These are phyloP conservation scores for Nymphaea colorata DNA, from an alignment of 164 flowering plant genomes.

Conservation along the genomic window DNA sequence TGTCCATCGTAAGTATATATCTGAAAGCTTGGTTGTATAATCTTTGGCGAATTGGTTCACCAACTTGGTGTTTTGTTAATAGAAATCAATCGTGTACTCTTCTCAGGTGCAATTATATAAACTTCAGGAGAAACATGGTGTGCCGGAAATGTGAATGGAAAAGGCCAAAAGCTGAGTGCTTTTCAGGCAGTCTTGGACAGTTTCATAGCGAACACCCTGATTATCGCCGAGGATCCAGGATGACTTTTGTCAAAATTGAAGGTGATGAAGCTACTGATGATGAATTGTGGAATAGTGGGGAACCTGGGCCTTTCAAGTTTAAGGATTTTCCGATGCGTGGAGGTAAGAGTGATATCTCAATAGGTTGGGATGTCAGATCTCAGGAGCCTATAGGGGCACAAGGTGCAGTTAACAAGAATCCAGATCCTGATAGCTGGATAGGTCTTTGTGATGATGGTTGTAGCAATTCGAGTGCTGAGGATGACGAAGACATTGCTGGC, in stretches of 20 bases:
- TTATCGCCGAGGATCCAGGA: slow-evolving; percentile 1
- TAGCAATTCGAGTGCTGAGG: slow-evolving; percentile 9
- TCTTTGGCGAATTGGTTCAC: no score
- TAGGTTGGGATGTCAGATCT: background rate
- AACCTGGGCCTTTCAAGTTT: slow-evolving; percentile 17
- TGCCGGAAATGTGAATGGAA: slow-evolving; percentile 70
- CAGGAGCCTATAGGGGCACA: background rate
- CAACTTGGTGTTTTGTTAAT: no score
- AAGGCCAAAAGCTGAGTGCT: slow-evolving; percentile 41
- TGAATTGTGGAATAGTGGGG: slow-evolving; percentile 22
- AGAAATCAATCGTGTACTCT: no score
- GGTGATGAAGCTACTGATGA: slow-evolving; percentile 1
- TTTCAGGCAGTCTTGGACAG: slow-evolving; percentile 11
- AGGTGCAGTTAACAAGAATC: background rate
- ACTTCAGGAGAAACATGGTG: slow-evolving; percentile 60
- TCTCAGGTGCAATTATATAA: slow-evolving; percentile 71
- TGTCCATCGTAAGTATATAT: slow-evolving; percentile 67
- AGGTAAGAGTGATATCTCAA: slow-evolving; percentile 43
- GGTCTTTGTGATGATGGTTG: background rate
- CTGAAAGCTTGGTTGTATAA: no score
- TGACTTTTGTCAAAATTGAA: slow-evolving; percentile 8
- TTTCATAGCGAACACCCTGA: slow-evolving; percentile 4
- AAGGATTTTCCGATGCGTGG: slow-evolving; percentile 53
- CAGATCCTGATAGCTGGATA: background rate
- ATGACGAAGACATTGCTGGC: slow-evolving; percentile 55